Evolutionary conservation across 2,329 filamentous ascomycete species (phyloP).

Genomic region (Sporothrix euskadiensis): DNA sequence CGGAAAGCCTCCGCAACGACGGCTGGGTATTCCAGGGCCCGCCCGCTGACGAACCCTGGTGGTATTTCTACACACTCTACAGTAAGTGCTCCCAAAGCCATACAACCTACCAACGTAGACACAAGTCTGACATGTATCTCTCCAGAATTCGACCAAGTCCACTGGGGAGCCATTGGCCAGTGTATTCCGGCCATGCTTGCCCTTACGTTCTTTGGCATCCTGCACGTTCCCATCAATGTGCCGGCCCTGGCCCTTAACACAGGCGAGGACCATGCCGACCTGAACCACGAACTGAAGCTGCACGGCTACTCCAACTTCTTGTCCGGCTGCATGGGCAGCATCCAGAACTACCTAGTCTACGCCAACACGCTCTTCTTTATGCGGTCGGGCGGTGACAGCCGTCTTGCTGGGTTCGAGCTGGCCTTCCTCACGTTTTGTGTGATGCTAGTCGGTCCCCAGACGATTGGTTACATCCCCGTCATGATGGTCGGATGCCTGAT

Average conservation of each 20-base stretch:
- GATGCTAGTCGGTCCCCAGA: slow-evolving; percentile 78
- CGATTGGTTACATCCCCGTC: slow-evolving; percentile 92
- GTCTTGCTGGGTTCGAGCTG: slow-evolving; percentile 82
- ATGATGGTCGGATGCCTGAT: slow-evolving; percentile 97
- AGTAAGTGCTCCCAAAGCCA: slow-evolving; percentile 55
- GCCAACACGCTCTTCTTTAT: slow-evolving; percentile 98
- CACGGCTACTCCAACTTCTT: slow-evolving; percentile 92
- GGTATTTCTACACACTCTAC: slow-evolving; percentile 96
- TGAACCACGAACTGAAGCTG: slow-evolving; percentile 87
- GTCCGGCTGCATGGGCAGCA: slow-evolving; percentile 83
- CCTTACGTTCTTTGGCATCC: slow-evolving; percentile 92
- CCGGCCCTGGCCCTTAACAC: slow-evolving; percentile 87
- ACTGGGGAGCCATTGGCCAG: slow-evolving; percentile 80
- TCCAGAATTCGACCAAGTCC: slow-evolving; percentile 74
- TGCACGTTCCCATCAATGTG: slow-evolving; percentile 98
- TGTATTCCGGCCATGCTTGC: slow-evolving; percentile 94
- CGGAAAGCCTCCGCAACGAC: slow-evolving; percentile 64
- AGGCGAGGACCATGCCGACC: slow-evolving; percentile 86
- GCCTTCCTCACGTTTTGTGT: slow-evolving; percentile 77
- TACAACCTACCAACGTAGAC: slow-evolving; percentile 20
- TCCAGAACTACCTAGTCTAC: slow-evolving; percentile 96
- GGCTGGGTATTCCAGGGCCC: slow-evolving; percentile 95
- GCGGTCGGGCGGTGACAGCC: slow-evolving; percentile 82
- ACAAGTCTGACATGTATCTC: slow-evolving; percentile 31
- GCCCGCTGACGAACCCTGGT: slow-evolving; percentile 84